Evolutionary conservation across 2,329 filamentous ascomycete species (phyloP), one percentile per base, ranked within the genome.

Genomic region (Apiospora rasikravindrae): DNA sequence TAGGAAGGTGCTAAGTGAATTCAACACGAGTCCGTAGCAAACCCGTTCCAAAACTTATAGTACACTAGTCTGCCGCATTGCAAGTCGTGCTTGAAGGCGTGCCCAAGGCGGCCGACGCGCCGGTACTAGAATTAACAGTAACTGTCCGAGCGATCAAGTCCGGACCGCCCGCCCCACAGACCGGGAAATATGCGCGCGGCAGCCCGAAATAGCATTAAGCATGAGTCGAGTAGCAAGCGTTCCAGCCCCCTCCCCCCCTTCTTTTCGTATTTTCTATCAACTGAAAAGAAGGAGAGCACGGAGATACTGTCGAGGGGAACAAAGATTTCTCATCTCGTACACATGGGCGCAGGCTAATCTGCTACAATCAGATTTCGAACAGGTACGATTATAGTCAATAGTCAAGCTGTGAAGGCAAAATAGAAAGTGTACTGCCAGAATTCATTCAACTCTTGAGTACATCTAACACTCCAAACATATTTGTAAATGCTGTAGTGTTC

Each of bases 171-270:
- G 49, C 49, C 49, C 49, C n/a, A 26, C n/a, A 11, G n/a, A 51
- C 49, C 49, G n/a, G 49, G n/a, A 51, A 51, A 26, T 24, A 51
- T 51, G n/a, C n/a, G 49, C 49, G 49, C 49, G 49, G 49, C n/a
- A 51, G 49, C 49, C 49, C 49, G 49, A 51, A 51, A 51, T 51
- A 51, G n/a, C n/a, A 51, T 51, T 51, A 26, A 51, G 8, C n/a
- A 26, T 51, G 2, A 51, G 8, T 51, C n/a, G n/a, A 51, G n/a
- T 51, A 51, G 49, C 8, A 51, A 26, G 49, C 49, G n/a, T 51
- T 51, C 49, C n/a, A 51, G 49, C n/a, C n/a, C 49, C 49, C 49
- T 13, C 49, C 49, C n/a, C n/a, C n/a, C n/a, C 49, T 51, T 51
- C 13, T 13, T 24, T 26, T 51, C 11, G 2, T 51, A 26, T 51